Percentiles rank a stretch among this genome's conserved stretches.
Evolutionary conservation across 805 yeast species (phyloP).

Genomic region (Saccharomycopsis fermentans): DNA sequence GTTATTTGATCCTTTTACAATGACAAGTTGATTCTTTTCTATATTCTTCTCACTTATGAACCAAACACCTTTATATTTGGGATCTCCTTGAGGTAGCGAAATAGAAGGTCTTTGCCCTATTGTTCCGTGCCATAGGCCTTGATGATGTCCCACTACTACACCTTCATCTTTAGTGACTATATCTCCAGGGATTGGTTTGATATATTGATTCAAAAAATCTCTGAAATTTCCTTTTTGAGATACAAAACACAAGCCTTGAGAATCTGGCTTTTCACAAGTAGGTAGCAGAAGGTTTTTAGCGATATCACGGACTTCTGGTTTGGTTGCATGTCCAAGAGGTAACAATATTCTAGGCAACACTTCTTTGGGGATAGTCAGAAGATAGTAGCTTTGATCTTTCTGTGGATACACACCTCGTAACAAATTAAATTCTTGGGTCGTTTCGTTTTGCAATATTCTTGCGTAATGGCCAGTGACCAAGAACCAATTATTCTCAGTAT

Average conservation of each 20-base stretch:
- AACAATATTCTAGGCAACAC: conserved; percentile 45
- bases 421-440: conserved; percentile 33
- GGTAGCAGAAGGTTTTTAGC: conserved; percentile 48
- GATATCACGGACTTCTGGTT: conserved; percentile 61
- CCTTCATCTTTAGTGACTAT: conserved; percentile 67
- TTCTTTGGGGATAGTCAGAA: conserved; percentile 50
- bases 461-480: conserved; percentile 84
- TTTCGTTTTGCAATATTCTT: conserved; percentile 32
- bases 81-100: conserved; percentile 84
- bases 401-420: conserved; percentile 44
- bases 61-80: conserved; percentile 71
- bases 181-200: conserved; percentile 65
- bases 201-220: conserved; percentile 64
- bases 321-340: conserved; percentile 73
- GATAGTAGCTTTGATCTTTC: conserved; percentile 89
- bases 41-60: conserved; percentile 64
- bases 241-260: conserved; percentile 93
- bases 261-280: conserved; percentile 76
- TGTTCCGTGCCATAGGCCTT: conserved; percentile 92
- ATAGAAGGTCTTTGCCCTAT: conserved; percentile 79
- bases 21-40: conserved; percentile 61
- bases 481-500: conserved; percentile 47
- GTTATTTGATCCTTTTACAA: conserved; percentile 62
- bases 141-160: conserved; percentile 65
- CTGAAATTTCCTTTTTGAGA: conserved; percentile 53